phyloP scores from a whole-genome alignment of 495 filamentous ascomycete genomes.

The Penicillium samsonianum region DNA sequence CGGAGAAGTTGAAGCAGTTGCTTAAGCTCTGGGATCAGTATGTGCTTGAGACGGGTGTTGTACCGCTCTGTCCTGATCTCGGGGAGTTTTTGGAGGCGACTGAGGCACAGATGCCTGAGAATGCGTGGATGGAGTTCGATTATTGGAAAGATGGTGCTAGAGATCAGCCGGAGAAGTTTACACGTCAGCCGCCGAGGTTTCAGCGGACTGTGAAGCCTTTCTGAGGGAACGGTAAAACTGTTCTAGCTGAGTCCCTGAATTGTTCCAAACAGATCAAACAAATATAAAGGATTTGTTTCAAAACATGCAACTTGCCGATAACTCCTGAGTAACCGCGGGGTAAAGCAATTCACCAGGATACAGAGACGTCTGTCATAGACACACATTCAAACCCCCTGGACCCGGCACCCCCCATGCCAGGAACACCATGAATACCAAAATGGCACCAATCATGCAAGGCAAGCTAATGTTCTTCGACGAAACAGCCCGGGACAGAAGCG shows the following conservation, averaged over 20 bases:
- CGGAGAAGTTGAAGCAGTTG: constrained; percentile 53
- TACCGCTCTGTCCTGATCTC: constrained; percentile 46
- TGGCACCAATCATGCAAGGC: not conserved
- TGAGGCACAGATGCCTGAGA: constrained; percentile 67
- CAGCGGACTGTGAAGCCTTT: constrained; percentile 52
- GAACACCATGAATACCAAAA: no score
- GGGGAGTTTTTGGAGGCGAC: constrained; percentile 55
- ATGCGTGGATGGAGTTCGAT: constrained; percentile 70
- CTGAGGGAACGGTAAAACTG: constrained; percentile 12
- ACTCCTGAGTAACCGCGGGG: constrained; percentile 3
- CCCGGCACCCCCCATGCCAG: no score
- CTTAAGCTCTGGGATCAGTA: constrained; percentile 60
- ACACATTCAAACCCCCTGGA: not conserved
- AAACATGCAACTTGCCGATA: not conserved
- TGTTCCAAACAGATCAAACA: not conserved
- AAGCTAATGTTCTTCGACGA: constrained; percentile 13
- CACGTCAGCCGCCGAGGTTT: constrained; percentile 51
- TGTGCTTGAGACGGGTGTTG: constrained; percentile 61
- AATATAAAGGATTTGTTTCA: not conserved
- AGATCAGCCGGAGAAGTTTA: constrained; percentile 58
- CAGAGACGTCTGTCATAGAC: not conserved
- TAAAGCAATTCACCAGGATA: not conserved
- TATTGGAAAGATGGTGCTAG: constrained; percentile 65
- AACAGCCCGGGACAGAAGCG: constrained; percentile 1
- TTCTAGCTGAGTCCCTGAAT: no score